Conservation (phyloP, 2,329 filamentous ascomycete species). For the Simplicillium aogashimaense region DNA sequence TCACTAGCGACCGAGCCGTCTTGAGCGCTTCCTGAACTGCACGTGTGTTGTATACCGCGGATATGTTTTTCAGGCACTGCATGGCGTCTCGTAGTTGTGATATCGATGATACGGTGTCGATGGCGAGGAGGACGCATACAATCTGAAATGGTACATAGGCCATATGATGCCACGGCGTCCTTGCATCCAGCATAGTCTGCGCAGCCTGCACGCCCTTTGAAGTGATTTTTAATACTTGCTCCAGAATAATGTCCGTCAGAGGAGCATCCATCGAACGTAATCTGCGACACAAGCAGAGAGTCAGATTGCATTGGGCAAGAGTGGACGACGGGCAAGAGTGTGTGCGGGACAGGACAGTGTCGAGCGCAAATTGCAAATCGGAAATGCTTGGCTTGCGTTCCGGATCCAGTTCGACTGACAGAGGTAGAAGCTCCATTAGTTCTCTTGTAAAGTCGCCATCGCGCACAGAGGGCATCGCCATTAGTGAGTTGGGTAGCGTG, state of each 20-base stretch:
- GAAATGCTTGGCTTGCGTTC: conserved; percentile 28
- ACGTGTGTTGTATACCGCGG: conserved; percentile 31
- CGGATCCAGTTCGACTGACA: conserved; percentile 44
- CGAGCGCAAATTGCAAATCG: conserved; percentile 32
- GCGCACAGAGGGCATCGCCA: conserved; percentile 25
- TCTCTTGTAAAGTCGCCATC: conserved; percentile 33
- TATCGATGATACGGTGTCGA: conserved; percentile 40
- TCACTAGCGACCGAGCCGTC: conserved; percentile 42
- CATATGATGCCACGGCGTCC: conserved; percentile 47
- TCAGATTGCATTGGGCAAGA: conserved; percentile 43
- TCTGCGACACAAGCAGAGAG: conserved; percentile 44
- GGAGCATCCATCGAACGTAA: conserved; percentile 38
- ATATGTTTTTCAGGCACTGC: conserved; percentile 30
- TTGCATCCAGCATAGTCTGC: conserved; percentile 29
- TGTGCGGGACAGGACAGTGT: conserved; percentile 25
- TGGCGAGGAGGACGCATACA: conserved; percentile 43
- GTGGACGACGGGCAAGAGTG: conserved; percentile 32
- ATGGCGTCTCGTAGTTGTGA: conserved; percentile 39
- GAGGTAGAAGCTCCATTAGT: conserved; percentile 40
- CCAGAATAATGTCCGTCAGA: conserved; percentile 29
- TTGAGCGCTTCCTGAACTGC: conserved; percentile 42
- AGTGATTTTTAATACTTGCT: conserved; percentile 35
- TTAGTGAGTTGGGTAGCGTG: conserved; percentile 32
- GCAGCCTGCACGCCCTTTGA: conserved; percentile 35
- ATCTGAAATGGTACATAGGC: conserved; percentile 51